These are phyloP conservation scores for Pulveroboletus sp. DNA, from an alignment of 768 basidiomycete genomes.

Conservation along the genomic window DNA sequence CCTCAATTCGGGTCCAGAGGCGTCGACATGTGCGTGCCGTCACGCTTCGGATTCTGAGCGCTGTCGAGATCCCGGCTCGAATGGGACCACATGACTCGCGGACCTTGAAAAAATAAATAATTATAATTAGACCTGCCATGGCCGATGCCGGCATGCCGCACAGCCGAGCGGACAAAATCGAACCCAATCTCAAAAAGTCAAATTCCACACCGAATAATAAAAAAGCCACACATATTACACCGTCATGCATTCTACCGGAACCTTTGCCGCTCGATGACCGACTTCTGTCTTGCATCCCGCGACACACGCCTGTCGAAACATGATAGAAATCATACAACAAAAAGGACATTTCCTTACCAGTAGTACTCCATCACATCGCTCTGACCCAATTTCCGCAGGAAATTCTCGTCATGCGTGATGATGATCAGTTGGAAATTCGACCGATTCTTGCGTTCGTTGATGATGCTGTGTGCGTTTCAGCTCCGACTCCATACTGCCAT, in stretches of 20 bases:
- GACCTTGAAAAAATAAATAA: background rate
- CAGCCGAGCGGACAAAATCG: conserved; percentile 5
- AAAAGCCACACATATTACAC: too few species aligned
- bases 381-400: conserved; percentile 87
- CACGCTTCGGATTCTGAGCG: conserved; percentile 1
- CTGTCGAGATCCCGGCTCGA: conserved; percentile 14
- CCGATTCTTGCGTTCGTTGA: conserved; percentile 86
- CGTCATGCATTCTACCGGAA: conserved; percentile 47
- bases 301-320: conserved; percentile 70
- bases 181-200: conserved; percentile 12
- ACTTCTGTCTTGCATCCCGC: conserved; percentile 68
- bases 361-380: conserved; percentile 93
- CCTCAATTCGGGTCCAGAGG: conserved; percentile 2
- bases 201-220: background rate
- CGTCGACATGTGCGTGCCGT: conserved; percentile 10
- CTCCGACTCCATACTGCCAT: background rate
- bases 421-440: conserved; percentile 95
- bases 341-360: conserved; percentile 48
- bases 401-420: conserved; percentile 96
- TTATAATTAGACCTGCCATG: background rate
- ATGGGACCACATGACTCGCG: conserved; percentile 8
- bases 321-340: background rate
- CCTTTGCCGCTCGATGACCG: conserved; percentile 68
- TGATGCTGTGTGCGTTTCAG: conserved; percentile 60
- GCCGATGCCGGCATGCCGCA: conserved; percentile 6